These are phyloP conservation scores for Oryza rufipogon DNA, from an alignment of 176 grass and related monocot genomes.

Conservation along the genomic window DNA sequence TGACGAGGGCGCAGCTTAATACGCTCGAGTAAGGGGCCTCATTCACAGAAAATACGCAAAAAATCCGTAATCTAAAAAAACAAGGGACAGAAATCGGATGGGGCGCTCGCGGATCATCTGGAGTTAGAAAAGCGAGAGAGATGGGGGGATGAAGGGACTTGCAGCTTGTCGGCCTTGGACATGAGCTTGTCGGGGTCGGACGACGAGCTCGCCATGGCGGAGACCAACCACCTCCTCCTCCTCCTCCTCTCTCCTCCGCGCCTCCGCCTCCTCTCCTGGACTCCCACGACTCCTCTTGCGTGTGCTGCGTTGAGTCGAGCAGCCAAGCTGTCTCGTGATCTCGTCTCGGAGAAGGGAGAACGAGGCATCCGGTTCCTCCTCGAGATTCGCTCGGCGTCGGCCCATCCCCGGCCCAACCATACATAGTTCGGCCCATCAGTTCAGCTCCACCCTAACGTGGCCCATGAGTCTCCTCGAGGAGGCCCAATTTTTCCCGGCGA, in stretches of 20 bases:
- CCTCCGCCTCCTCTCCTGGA: background rate
- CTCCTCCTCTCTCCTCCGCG: background rate
- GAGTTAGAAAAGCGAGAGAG: background rate
- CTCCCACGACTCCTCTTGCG: background rate
- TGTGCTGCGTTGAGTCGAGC: background rate
- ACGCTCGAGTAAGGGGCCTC: background rate
- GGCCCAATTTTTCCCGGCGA: background rate
- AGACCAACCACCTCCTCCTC: slow-evolving; percentile 3
- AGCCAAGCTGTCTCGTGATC: background rate
- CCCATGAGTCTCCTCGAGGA: too few species aligned
- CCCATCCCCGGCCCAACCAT: background rate
- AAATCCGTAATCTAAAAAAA: background rate
- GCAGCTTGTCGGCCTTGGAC: slow-evolving; percentile 89
- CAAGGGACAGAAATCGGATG: background rate
- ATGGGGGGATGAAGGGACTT: slow-evolving; percentile 27
- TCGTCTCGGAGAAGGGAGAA: background rate
- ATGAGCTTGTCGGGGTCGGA: slow-evolving; percentile 89
- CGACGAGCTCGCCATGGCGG: slow-evolving; percentile 68
- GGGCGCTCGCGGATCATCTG: background rate
- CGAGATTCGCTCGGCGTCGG: slow-evolving; percentile 26
- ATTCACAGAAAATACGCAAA: background rate
- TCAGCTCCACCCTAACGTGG: background rate
- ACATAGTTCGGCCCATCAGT: too few species aligned
- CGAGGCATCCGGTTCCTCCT: slow-evolving; percentile 7
- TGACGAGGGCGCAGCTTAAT: background rate